Evolutionary conservation across 225 moss, liverwort and hornwort genomes (phyloP).

Genomic region (Anthoceros angustus): DNA sequence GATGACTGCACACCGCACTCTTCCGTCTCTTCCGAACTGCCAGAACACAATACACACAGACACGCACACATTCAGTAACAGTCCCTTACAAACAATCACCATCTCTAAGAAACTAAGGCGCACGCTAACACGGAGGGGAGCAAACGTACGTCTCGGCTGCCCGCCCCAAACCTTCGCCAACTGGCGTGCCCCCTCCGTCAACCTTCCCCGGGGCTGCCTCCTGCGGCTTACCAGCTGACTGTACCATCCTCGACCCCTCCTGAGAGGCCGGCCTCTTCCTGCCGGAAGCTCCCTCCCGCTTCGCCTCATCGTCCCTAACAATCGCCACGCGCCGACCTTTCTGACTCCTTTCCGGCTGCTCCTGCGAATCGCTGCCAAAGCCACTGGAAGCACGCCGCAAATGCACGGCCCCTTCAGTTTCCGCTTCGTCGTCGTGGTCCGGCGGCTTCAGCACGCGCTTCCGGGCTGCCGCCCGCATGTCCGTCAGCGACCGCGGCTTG

Average conservation of each 20-base stretch:
- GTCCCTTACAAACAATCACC: too few relatives aligned
- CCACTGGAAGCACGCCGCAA: neutral
- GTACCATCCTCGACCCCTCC: neutral
- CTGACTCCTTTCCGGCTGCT: neutral
- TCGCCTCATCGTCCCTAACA: neutral
- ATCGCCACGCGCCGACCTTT: too few relatives aligned
- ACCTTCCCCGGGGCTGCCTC: neutral
- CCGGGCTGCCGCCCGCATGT: neutral
- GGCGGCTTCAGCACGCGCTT: neutral
- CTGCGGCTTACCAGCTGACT: neutral
- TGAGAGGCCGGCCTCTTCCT: neutral
- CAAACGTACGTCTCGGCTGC: too few relatives aligned
- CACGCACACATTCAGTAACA: too few relatives aligned
- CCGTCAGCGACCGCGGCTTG: neutral
- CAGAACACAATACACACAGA: too few relatives aligned
- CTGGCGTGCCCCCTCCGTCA: neutral
- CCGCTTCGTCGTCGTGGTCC: neutral
- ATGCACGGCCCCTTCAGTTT: neutral
- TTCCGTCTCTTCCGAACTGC: too few relatives aligned
- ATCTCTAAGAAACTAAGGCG: too few relatives aligned
- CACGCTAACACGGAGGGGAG: too few relatives aligned
- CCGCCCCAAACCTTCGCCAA: too few relatives aligned
- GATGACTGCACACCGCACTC: too few relatives aligned
- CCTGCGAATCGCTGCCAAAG: neutral
- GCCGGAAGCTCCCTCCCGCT: neutral